Conservation (phyloP, 768 basidiomycete species). For the Neoboletus subvelutipes region DNA sequence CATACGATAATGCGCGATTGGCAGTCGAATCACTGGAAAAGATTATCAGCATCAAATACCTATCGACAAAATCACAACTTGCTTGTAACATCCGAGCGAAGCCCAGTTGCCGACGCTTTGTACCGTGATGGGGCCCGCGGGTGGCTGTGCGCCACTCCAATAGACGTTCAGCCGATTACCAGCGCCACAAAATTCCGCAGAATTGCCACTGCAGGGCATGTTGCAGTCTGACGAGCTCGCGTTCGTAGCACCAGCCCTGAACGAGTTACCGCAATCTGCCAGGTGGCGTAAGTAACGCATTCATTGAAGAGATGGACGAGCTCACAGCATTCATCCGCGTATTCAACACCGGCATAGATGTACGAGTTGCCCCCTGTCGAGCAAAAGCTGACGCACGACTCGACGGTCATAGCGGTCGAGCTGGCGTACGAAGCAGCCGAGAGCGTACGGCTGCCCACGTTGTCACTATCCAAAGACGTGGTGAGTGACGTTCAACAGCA, state of each 20-base stretch:
- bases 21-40: constrained; percentile 34
- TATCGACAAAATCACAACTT: constrained; percentile 10
- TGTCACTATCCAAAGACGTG: constrained; percentile 44
- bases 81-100: constrained; percentile 77
- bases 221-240: constrained; percentile 55
- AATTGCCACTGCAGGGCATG: constrained; percentile 59
- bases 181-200: constrained; percentile 59
- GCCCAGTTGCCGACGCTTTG: constrained; percentile 61
- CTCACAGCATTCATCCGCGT: constrained; percentile 62
- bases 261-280: constrained; percentile 62
- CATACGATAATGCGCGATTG: constrained; percentile 35
- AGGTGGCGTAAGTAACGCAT: neutral
- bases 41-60: neutral
- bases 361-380: constrained; percentile 37
- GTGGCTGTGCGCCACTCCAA: constrained; percentile 52
- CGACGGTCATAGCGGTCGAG: constrained; percentile 60
- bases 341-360: constrained; percentile 72
- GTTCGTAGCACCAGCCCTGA: constrained; percentile 46
- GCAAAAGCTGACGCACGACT: constrained; percentile 47
- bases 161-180: constrained; percentile 60
- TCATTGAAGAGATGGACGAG: neutral
- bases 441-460: constrained; percentile 57
- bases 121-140: constrained; percentile 33
- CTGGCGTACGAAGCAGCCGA: constrained; percentile 45
- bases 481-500: constrained; percentile 13